These are phyloP conservation scores for Myriosclerotinia curreyana DNA, from an alignment of 2,329 filamentous ascomycete genomes.

Conservation along the genomic window DNA sequence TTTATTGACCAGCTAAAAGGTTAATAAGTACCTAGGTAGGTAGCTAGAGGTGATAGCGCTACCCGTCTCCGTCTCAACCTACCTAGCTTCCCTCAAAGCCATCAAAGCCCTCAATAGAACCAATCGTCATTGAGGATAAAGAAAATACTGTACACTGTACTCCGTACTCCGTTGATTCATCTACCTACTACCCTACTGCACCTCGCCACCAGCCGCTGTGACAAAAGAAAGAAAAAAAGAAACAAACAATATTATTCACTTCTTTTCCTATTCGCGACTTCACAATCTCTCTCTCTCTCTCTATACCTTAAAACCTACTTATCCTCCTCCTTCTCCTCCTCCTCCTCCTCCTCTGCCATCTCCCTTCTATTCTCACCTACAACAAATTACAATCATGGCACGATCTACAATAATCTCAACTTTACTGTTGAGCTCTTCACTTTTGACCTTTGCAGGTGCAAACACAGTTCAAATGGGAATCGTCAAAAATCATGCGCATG, in stretches of 20 bases:
- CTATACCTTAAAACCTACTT: not conserved
- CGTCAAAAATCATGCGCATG: slow-evolving; percentile 26
- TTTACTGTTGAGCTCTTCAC: slow-evolving; percentile 16
- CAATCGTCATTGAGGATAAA: slow-evolving; percentile 3
- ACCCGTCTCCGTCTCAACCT: not conserved
- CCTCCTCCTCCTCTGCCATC: not conserved
- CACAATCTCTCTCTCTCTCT: not conserved
- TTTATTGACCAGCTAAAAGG: too few relatives aligned
- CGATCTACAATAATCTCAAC: slow-evolving; percentile 7
- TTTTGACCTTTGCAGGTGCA: slow-evolving; percentile 13
- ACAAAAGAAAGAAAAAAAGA: not conserved
- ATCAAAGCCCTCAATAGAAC: not conserved
- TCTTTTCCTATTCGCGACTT: not conserved
- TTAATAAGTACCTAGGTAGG: too few relatives aligned
- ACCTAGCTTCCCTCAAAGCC: not conserved
- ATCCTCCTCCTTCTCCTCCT: not conserved
- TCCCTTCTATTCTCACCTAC: not conserved
- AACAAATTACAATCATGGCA: slow-evolving; percentile 6
- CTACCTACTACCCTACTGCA: not conserved
- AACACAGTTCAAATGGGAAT: slow-evolving; percentile 31
- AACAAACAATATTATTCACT: too few relatives aligned
- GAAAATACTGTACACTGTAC: slow-evolving; percentile 1
- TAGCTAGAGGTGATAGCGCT: not conserved
- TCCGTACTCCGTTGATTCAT: too few relatives aligned
- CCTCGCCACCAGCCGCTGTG: slow-evolving; percentile 6